Evolutionary conservation across 2,329 filamentous ascomycete genomes (phyloP), one percentile per base, ranked within the genome.

Genomic region (Mariannaea sp.): DNA sequence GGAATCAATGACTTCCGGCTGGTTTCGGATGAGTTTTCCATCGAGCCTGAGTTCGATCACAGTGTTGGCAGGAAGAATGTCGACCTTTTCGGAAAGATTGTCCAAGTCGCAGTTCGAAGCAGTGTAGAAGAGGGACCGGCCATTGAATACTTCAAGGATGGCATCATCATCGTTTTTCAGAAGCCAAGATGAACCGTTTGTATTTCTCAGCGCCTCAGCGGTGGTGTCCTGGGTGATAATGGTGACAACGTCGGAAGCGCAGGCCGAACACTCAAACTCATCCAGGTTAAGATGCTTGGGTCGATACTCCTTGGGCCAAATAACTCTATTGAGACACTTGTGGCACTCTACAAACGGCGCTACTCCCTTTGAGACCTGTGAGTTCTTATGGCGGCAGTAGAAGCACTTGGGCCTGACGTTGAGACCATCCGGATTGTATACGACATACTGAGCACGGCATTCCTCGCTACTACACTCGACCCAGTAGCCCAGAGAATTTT

Each of bases 381-480:
- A 49, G 19, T 57, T 24, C 3, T 47, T 45, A 5, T 70, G 62
- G 10, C 77, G 74, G 58, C 78, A 81, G 64, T 75, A 80, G 61
- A 75, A 68, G 61, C 79, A 81, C 61, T 81, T 81, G 24, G 78
- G 60, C 1, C 73, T 74, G 1, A 78, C 73, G 0, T 68, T 70
- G n/a, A 80, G 68, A 1, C 59, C 57, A 3, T 71, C 64, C 2
- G 70, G 60, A 35, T 76, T 71, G 60, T 81, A 81, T 4, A 80
- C 74, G 22, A 80, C 73, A 57, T 81, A 82, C 61, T 80, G 77
- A 1, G 72, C 76, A 9, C 77, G 71, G 62, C 79, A 81, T 7
- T 63, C 61, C 1, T 41, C 50, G n/a, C 70, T 65, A 30, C 56
- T 65, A 58, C 79, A 82, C 61, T 81, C 78, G 1, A 79, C 75